A percentile compares a stretch with the other conserved stretches of the same genome.
phyloP scores from a whole-genome alignment of 2,329 filamentous ascomycete species.

The Chaetomium globosum region DNA sequence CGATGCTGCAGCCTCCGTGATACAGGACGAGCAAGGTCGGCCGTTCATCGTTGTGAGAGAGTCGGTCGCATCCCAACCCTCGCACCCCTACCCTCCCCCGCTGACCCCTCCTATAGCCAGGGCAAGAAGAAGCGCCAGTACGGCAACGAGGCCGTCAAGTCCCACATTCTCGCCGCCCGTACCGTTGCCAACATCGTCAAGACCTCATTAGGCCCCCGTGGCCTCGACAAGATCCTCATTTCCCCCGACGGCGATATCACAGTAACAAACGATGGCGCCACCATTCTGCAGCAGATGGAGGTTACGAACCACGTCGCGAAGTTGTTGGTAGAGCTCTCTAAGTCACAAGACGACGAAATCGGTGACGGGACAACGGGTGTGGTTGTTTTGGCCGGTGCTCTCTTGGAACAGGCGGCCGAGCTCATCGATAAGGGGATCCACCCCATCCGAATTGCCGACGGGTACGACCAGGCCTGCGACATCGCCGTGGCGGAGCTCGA shows the following conservation, averaged over 20 bases:
- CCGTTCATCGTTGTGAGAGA: constrained; percentile 99
- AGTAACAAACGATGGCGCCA: constrained; percentile 97
- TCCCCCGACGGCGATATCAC: constrained; percentile 99
- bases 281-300: constrained; percentile 97
- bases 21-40: constrained; percentile 96
- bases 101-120: constrained; percentile 62
- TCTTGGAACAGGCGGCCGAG: constrained; percentile 94
- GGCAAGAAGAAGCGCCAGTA: constrained; percentile 97
- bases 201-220: constrained; percentile 91
- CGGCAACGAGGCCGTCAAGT: constrained; percentile 96
- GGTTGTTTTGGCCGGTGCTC: constrained; percentile 89
- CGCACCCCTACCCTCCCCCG: constrained; percentile 18
- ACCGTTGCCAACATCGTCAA: constrained; percentile 98
- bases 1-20: constrained; percentile 61
- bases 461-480: constrained; percentile 96
- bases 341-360: constrained; percentile 98
- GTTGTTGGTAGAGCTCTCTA: constrained; percentile 92
- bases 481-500: constrained; percentile 92
- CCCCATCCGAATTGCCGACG: constrained; percentile 96
- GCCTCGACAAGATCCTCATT: constrained; percentile 98
- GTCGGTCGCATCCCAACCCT: constrained; percentile 57
- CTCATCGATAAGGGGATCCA: constrained; percentile 99
- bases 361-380: constrained; percentile 98
- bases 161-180: constrained; percentile 93
- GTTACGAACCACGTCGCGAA: constrained; percentile 98